A percentile compares a stretch with the other conserved stretches of the same genome.
These are phyloP conservation scores for Hippophae rhamnoides DNA, from an alignment of 306 rosid species.

Conservation along the genomic window DNA sequence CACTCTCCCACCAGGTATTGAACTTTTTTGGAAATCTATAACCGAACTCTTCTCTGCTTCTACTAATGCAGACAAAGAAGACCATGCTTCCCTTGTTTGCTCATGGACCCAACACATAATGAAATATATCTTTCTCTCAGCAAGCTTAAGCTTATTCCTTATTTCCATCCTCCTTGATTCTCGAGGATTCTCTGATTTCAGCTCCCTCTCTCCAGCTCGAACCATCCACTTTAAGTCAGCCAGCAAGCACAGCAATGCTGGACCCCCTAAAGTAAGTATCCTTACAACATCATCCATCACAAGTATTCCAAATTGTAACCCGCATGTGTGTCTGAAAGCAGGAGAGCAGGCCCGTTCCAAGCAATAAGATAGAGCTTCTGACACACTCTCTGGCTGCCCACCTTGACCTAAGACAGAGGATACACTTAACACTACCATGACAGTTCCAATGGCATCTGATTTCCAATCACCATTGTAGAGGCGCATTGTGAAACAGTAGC, in stretches of 20 bases:
- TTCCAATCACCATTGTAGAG: constrained; percentile 85
- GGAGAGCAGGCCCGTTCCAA: constrained; percentile 76
- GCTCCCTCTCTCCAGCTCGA: constrained; percentile 53
- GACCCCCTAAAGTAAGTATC: constrained; percentile 41
- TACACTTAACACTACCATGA: constrained; percentile 48
- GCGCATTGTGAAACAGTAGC: constrained; percentile 75
- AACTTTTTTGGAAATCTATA: constrained; percentile 32
- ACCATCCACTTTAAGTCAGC: constrained; percentile 52
- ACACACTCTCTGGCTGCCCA: constrained; percentile 51
- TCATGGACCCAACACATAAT: constrained; percentile 86
- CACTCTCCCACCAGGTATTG: constrained; percentile 25
- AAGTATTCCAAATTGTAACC: constrained; percentile 55
- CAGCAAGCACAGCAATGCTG: constrained; percentile 57
- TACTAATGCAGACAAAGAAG: constrained; percentile 52
- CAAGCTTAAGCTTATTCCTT: constrained; percentile 50
- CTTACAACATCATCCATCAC: constrained; percentile 49
- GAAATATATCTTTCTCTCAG: constrained; percentile 63
- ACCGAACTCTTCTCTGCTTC: constrained; percentile 50
- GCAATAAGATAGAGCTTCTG: constrained; percentile 63
- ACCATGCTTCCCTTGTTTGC: constrained; percentile 72
- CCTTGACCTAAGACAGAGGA: constrained; percentile 72
- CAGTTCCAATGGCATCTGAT: constrained; percentile 63
- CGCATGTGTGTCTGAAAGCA: constrained; percentile 56
- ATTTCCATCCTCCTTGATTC: constrained; percentile 33
- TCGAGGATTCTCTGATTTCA: constrained; percentile 41